Conservation (phyloP, 805 yeast genomes). For the Scheffersomyces stipitis region DNA sequence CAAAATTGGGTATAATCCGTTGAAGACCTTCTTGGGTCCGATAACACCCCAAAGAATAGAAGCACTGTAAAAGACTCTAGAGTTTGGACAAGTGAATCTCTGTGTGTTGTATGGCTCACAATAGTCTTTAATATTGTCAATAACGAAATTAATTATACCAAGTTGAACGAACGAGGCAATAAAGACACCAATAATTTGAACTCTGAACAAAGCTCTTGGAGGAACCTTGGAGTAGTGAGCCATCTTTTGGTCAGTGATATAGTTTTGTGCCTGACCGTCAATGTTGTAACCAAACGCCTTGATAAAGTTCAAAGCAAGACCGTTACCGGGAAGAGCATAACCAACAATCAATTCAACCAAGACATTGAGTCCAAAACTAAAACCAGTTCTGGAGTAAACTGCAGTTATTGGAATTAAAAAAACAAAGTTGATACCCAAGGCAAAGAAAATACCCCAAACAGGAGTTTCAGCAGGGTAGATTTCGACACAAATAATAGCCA, state of each 20-base stretch:
- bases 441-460: slow-evolving; percentile 37
- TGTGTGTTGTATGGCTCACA: slow-evolving; percentile 20
- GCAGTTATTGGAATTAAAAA: slow-evolving; percentile 33
- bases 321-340: slow-evolving; percentile 38
- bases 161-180: slow-evolving; percentile 20
- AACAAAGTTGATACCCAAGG: slow-evolving; percentile 29
- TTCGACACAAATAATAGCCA: slow-evolving; percentile 31
- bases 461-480: slow-evolving; percentile 34
- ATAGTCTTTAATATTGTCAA: slow-evolving; percentile 15
- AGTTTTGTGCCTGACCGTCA: slow-evolving; percentile 56
- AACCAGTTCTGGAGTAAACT: slow-evolving; percentile 31
- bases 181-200: slow-evolving; percentile 22
- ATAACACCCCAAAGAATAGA: slow-evolving; percentile 65
- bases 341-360: slow-evolving; percentile 38
- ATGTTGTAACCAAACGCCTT: slow-evolving; percentile 60
- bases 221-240: slow-evolving; percentile 67
- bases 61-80: slow-evolving; percentile 46
- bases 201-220: slow-evolving; percentile 56
- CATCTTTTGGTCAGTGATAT: slow-evolving; percentile 56
- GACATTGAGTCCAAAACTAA: slow-evolving; percentile 32
- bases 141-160: slow-evolving; percentile 20
- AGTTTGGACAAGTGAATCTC: slow-evolving; percentile 29
- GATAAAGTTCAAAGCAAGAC: slow-evolving; percentile 43
- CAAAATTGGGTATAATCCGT: slow-evolving; percentile 29
- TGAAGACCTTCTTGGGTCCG: slow-evolving; percentile 42